phyloP scores from a whole-genome alignment of 306 rosid species.

The Senna tora region DNA sequence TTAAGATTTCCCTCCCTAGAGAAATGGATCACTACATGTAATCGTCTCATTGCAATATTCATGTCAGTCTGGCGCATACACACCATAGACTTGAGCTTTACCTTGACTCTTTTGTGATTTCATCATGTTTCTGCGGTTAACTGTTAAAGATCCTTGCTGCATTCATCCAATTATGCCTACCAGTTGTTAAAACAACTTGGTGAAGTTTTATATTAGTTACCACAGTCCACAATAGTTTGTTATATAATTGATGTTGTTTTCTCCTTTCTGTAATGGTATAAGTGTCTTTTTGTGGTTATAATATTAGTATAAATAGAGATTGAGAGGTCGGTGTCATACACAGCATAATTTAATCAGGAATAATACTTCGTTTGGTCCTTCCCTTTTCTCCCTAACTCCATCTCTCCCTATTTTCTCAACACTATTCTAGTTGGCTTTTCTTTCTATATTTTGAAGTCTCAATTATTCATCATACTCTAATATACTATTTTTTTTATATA shows the following conservation, averaged over 20 bases:
- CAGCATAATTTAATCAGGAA: not conserved
- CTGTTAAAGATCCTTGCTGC: not conserved
- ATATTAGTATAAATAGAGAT: not conserved
- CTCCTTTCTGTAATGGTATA: not conserved
- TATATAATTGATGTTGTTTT: not conserved
- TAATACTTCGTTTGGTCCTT: no score
- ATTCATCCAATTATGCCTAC: conserved; percentile 1
- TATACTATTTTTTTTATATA: not conserved
- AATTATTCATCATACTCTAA: not conserved
- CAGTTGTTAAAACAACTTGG: conserved; percentile 12
- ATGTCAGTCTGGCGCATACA: not conserved
- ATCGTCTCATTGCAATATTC: not conserved
- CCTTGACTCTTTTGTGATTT: not conserved
- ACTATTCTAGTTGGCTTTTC: no score
- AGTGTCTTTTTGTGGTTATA: not conserved
- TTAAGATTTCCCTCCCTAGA: not conserved
- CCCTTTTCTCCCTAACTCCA: no score
- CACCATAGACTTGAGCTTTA: not conserved
- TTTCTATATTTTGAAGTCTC: not conserved
- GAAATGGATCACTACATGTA: not conserved
- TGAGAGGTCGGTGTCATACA: not conserved
- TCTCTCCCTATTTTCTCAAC: not conserved
- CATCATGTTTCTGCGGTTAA: not conserved
- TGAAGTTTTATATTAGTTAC: not conserved
- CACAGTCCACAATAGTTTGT: not conserved